Conservation (phyloP, 768 basidiomycete genomes). For the Mycena amicta region DNA sequence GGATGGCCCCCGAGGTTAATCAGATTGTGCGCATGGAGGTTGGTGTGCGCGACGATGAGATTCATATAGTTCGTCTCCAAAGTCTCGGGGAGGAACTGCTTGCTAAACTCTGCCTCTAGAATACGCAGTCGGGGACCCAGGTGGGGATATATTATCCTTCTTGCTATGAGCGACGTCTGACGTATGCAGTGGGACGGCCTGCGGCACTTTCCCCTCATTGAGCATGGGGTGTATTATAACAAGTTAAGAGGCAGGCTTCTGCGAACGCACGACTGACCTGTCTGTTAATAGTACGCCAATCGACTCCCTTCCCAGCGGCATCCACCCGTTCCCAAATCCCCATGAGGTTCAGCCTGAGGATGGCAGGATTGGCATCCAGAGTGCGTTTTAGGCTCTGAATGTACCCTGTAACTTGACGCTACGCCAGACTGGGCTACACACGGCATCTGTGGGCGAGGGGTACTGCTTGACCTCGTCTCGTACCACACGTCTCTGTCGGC, state of each 20-base stretch:
- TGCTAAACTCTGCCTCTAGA: constrained; percentile 3
- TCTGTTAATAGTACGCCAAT: constrained; percentile 41
- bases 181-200: constrained; percentile 68
- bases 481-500: constrained; percentile 44
- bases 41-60: constrained; percentile 18
- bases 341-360: constrained; percentile 46
- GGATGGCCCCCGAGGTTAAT: constrained; percentile 54
- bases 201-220: constrained; percentile 55
- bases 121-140: constrained; percentile 18
- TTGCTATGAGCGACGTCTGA: not conserved
- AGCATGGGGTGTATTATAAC: constrained; percentile 63
- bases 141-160: not conserved
- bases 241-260: constrained; percentile 42
- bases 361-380: constrained; percentile 66
- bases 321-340: constrained; percentile 51
- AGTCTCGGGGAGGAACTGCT: not conserved
- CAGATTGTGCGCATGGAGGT: constrained; percentile 32
- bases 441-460: constrained; percentile 70
- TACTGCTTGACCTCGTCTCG: constrained; percentile 64
- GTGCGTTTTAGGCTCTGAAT: constrained; percentile 32
- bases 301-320: constrained; percentile 45
- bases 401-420: not conserved
- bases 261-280: not conserved
- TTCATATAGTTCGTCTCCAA: constrained; percentile 8
- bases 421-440: constrained; percentile 69